phyloP scores from a whole-genome alignment of 2,329 filamentous ascomycete genomes.

The Cercospora sp. region DNA sequence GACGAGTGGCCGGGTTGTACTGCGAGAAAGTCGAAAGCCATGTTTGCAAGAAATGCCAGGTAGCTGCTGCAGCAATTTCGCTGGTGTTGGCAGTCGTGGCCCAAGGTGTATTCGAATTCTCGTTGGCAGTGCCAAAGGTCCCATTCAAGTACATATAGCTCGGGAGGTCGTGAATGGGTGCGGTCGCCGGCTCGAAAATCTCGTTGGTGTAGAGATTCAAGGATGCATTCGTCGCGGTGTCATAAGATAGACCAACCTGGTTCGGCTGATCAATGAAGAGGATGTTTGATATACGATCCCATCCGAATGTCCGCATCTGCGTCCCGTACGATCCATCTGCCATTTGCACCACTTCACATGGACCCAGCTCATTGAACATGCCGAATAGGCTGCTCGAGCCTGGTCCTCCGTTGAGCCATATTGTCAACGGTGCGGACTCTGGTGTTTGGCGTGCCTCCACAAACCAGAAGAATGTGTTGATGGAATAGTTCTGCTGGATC shows the following conservation, averaged over 20 bases:
- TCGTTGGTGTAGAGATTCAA: conserved; percentile 50
- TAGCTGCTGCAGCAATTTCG: conserved; percentile 46
- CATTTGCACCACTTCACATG: conserved; percentile 47
- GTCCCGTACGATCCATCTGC: conserved; percentile 42
- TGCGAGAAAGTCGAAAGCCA: conserved; percentile 51
- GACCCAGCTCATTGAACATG: conserved; percentile 62
- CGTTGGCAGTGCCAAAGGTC: conserved; percentile 62
- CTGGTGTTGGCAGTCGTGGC: conserved; percentile 40
- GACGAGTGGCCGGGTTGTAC: conserved; percentile 45
- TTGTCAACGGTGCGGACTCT: conserved; percentile 55
- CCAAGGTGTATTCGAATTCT: conserved; percentile 21
- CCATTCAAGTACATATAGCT: conserved; percentile 57
- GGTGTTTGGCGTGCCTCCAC: conserved; percentile 56
- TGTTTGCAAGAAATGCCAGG: conserved; percentile 66
- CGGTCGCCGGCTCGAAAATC: conserved; percentile 45
- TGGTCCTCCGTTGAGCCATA: conserved; percentile 69
- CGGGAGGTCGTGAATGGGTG: conserved; percentile 21
- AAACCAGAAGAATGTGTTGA: conserved; percentile 67
- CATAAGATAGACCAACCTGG: conserved; percentile 69
- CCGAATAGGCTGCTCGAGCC: conserved; percentile 66
- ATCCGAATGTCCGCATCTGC: conserved; percentile 62
- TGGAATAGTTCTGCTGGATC: conserved; percentile 56
- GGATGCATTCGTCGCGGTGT: conserved; percentile 63
- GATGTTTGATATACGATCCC: conserved; percentile 63
- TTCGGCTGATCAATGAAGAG: conserved; percentile 66